Base-by-base conservation (phyloP, 2,329 filamentous ascomycete genomes). In the Teratosphaeria nubilosa region DNA sequence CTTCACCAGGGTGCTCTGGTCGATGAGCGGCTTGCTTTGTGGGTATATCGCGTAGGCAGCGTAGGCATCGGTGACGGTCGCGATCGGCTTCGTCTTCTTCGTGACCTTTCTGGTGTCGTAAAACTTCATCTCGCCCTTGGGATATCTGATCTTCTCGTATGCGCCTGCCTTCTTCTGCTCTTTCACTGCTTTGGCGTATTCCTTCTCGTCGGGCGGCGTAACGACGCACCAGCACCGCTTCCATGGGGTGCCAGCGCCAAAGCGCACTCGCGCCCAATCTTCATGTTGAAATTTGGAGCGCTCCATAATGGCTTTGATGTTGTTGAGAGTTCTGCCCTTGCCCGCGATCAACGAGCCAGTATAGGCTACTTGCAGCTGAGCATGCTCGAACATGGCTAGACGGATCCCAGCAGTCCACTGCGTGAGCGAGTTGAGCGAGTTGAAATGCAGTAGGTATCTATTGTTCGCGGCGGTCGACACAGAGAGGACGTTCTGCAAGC, bases 391-490 rank as follows among this genome's bases (percentile, higher is more conserved):
- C 83, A 97, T 95, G 67, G 92, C 83, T 24, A 99, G 83, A 53
- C 94, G 86, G 65, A 99, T 97, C 51, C 88, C 90, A 16, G 94
- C 88, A 1, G 94, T 96, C 94, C 94, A 99, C 74, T 97, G 91
- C 2, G 91, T 87, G 57, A 99, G 78, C 0, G 92, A 95, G 69
- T 95, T 88, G 64, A 92, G 85, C 0, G 92, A 96, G 73, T 95
- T 96, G 76, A 99, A 99, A 73, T 97, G 94, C 41, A 99, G 80
- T 1, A 99, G 80, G 70, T 96, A 97, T 64, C 94, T 87, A 72
- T 99, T 99, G 69, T 91, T 89, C 53, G 91, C 94, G 22, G 94
- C 94, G 10, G 94, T 99, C 5, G 91, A 97, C 59, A 99, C 85
- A 73, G 91, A 96, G 54, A 99, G 82, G 48, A 99, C 92, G 67